Evolutionary conservation across 768 basidiomycete genomes (phyloP).

Genomic region (Russula brevipes): DNA sequence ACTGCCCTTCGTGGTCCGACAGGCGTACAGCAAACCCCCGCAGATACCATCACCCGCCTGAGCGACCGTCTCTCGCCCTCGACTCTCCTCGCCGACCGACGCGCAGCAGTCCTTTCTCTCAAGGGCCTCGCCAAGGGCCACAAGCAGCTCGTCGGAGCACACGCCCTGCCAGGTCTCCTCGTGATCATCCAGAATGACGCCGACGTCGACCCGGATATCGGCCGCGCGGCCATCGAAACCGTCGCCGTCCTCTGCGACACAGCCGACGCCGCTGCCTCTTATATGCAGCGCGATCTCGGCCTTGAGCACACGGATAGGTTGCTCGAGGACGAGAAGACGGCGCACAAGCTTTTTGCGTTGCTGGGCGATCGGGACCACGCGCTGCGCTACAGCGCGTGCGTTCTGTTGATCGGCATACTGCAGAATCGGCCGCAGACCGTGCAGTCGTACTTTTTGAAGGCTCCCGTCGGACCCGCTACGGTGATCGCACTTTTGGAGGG

Average conservation of each 20-base stretch:
- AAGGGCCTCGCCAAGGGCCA: constrained; percentile 91
- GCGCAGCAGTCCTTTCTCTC: constrained; percentile 88
- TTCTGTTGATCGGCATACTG: constrained; percentile 73
- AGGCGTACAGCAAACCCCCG: constrained; percentile 75
- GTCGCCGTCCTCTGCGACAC: constrained; percentile 79
- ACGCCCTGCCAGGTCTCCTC: constrained; percentile 70
- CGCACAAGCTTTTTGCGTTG: constrained; percentile 72
- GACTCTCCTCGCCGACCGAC: constrained; percentile 82
- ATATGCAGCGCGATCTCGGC: constrained; percentile 60
- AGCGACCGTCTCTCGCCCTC: constrained; percentile 89
- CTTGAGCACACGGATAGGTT: constrained; percentile 79
- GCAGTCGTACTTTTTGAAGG: constrained; percentile 88
- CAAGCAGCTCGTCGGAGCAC: constrained; percentile 80
- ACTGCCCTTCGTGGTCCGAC: constrained; percentile 80
- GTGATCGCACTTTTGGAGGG: constrained; percentile 76
- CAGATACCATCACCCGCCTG: constrained; percentile 82
- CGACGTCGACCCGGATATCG: constrained; percentile 85
- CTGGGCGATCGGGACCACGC: constrained; percentile 77
- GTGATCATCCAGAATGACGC: constrained; percentile 84
- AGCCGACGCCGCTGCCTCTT: constrained; percentile 43
- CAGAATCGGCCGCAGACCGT: constrained; percentile 76
- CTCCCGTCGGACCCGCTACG: constrained; percentile 69
- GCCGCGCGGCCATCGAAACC: constrained; percentile 89
- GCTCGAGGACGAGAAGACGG: constrained; percentile 62
- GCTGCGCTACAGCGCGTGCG: constrained; percentile 76